Base-by-base conservation (phyloP, 148 eudicot genomes). In the Chenopodium quinoa region DNA sequence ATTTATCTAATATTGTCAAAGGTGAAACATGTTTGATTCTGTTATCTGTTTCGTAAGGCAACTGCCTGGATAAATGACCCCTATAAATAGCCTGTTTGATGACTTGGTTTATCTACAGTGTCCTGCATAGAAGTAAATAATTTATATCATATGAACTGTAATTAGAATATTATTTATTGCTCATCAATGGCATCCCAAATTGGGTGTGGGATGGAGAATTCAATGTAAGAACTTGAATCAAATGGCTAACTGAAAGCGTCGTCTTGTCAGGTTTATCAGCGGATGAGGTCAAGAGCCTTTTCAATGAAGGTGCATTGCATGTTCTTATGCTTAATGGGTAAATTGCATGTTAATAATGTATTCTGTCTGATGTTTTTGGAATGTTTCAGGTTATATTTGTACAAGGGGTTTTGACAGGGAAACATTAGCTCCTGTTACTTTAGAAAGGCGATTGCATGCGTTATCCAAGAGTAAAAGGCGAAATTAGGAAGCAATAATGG, bases 341-440 rank as follows among this genome's bases (percentile, higher is more conserved):
- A 22, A 17, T 48, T 67, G 2, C 62, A 13, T 14, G 46, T 44
- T 13, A n/a, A 60, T 29, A 9, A 22, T 48, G 17, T 32, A 48
- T 29, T 22, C n/a, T 7, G n/a, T 78, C 1, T 47, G 16, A 17
- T 78, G 27, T 10, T 67, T 56, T 13, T 2, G 62, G 9, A 64
- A 67, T 83, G 25, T 10, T 74, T 62, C 82, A 83, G 85, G 75
- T 27, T 83, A 79, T 68, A 74, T 83, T 4, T 83, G 85, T 9
- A 83, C 78, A 27, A 44, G 85, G 44, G 67, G 56, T 52, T 83
- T 83, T 65, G 70, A 83, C 34, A 32, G 79, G 16, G 67, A 44
- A 54, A 79, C 75, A 44, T 68, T 11, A 19, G 72, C 79, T 44
- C 9, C 85, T 2, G 70, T 31, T 56, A 2, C 75, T 67, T 34